These are phyloP conservation scores for Dentiscutata heterogama DNA, from an alignment of 371 early-diverging fungal genomes.

Conservation along the genomic window DNA sequence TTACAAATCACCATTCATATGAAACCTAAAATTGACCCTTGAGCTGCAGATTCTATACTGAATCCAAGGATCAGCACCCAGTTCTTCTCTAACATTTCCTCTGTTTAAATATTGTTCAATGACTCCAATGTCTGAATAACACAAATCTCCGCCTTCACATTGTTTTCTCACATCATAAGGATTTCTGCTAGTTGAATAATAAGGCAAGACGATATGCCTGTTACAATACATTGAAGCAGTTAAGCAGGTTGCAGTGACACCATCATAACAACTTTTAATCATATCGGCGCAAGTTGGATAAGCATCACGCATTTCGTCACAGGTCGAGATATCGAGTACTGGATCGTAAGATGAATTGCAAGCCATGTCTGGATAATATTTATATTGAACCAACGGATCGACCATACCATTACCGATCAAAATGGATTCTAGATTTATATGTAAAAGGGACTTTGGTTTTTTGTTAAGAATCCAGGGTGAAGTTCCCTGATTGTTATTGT, in stretches of 20 bases:
- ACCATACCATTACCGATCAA: slow-evolving; percentile 94
- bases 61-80: slow-evolving; percentile 71
- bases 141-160: slow-evolving; percentile 79
- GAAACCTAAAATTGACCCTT: slow-evolving; percentile 83
- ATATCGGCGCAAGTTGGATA: slow-evolving; percentile 80
- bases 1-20: slow-evolving; percentile 78
- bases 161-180: slow-evolving; percentile 86
- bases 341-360: slow-evolving; percentile 85
- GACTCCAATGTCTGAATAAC: slow-evolving; percentile 86
- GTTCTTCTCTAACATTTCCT: slow-evolving; percentile 77
- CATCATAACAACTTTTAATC: slow-evolving; percentile 87
- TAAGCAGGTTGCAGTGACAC: slow-evolving; percentile 77
- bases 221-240: slow-evolving; percentile 93
- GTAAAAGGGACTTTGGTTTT: slow-evolving; percentile 58
- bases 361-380: slow-evolving; percentile 90
- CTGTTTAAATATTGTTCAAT: slow-evolving; percentile 84
- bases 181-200: slow-evolving; percentile 75
- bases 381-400: slow-evolving; percentile 90
- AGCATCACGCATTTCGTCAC: slow-evolving; percentile 77
- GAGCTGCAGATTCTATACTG: slow-evolving; percentile 85
- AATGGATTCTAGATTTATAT: slow-evolving; percentile 80
- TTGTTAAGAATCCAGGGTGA: slow-evolving; percentile 52
- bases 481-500: slow-evolving; percentile 68
- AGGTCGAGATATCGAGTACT: slow-evolving; percentile 70
- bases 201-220: slow-evolving; percentile 69